Percentiles rank a stretch among this genome's conserved stretches.
phyloP scores from a whole-genome alignment of 2,329 filamentous ascomycete genomes.

The Penicillium sp. region DNA sequence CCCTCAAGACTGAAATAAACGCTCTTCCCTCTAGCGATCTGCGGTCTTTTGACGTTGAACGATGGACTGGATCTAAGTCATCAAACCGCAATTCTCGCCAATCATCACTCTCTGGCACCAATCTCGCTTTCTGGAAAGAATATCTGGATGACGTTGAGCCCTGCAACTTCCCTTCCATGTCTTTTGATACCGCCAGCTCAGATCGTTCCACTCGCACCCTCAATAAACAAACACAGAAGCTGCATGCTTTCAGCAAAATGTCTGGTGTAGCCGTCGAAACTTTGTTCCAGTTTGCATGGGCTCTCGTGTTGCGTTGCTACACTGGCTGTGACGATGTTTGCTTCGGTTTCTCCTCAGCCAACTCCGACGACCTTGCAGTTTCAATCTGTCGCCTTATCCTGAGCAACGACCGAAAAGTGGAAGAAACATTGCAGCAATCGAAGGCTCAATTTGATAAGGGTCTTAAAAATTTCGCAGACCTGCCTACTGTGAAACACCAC shows the following conservation, averaged over 20 bases:
- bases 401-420: constrained; percentile 28
- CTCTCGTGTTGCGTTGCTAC: constrained; percentile 48
- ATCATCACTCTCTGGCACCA: constrained; percentile 29
- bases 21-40: constrained; percentile 11
- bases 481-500: constrained; percentile 30
- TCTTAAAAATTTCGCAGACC: constrained; percentile 24
- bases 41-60: constrained; percentile 24
- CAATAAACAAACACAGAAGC: constrained; percentile 24
- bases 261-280: constrained; percentile 24
- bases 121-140: constrained; percentile 50
- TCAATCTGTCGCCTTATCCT: constrained; percentile 31
- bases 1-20: constrained; percentile 18
- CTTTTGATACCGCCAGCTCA: constrained; percentile 7
- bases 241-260: constrained; percentile 30
- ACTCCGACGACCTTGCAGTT: constrained; percentile 33
- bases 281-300: constrained; percentile 50
- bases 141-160: constrained; percentile 51
- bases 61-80: constrained; percentile 20
- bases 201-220: constrained; percentile 18
- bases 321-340: constrained; percentile 50
- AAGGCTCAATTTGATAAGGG: constrained; percentile 25
- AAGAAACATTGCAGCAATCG: constrained; percentile 25
- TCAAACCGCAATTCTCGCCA: constrained; percentile 10
- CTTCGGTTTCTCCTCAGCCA: constrained; percentile 49
- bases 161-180: constrained; percentile 49